phyloP scores from a whole-genome alignment of 805 yeast genomes.

The Hanseniaspora hatyaiensis region DNA sequence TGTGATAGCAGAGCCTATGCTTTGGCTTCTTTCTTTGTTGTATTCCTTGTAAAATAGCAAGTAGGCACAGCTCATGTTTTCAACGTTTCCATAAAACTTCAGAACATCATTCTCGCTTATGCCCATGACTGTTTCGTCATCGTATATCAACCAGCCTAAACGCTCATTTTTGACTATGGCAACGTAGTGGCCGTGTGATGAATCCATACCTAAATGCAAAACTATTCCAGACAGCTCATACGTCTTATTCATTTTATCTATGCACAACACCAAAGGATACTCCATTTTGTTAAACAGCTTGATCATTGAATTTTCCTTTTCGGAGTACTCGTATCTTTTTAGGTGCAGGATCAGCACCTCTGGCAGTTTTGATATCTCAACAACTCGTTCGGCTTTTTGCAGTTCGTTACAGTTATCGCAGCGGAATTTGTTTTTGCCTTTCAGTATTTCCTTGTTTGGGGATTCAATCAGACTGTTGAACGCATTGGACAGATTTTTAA shows the following conservation, averaged over 20 bases:
- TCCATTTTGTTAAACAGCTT: conserved; percentile 76
- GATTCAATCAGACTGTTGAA: conserved; percentile 72
- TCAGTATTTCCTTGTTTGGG: conserved; percentile 72
- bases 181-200: conserved; percentile 94
- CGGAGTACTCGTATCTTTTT: conserved; percentile 86
- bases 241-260: conserved; percentile 43
- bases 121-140: conserved; percentile 87
- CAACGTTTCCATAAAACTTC: conserved; percentile 77
- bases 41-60: conserved; percentile 66
- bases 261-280: conserved; percentile 62
- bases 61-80: conserved; percentile 85
- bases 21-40: conserved; percentile 26
- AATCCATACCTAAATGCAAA: conserved; percentile 94
- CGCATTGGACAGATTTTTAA: conserved; percentile 56
- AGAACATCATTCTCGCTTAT: conserved; percentile 74
- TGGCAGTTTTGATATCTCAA: conserved; percentile 68
- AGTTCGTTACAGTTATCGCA: conserved; percentile 83
- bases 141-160: conserved; percentile 84
- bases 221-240: conserved; percentile 80
- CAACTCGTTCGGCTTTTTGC: conserved; percentile 88
- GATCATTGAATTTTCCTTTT: conserved; percentile 64
- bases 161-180: conserved; percentile 66
- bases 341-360: conserved; percentile 70
- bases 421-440: conserved; percentile 79
- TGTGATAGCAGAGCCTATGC: neutral